Evolutionary conservation across 129 eudicot species (phyloP).

Genomic region (Saussurea involucrata): DNA sequence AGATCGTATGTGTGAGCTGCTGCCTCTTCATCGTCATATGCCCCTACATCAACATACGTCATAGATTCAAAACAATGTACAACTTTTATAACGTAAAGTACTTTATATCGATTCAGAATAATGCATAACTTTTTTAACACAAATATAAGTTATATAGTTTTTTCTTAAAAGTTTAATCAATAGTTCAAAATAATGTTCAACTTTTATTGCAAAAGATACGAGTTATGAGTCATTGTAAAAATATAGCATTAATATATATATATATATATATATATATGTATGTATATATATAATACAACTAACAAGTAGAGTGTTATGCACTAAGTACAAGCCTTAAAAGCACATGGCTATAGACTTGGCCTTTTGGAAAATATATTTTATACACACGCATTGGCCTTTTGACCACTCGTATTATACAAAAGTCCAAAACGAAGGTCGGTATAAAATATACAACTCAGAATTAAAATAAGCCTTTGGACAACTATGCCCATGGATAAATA

Average conservation of each 20-base stretch:
- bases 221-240: not conserved
- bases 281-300: too few species aligned
- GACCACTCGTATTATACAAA: not conserved
- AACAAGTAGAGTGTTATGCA: not conserved
- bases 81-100: not conserved
- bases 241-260: too few species aligned
- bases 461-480: not conserved
- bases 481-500: not conserved
- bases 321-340: not conserved
- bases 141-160: not conserved
- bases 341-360: not conserved
- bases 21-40: constrained; percentile 64
- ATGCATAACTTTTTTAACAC: not conserved
- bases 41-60: constrained; percentile 37
- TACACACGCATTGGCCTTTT: not conserved
- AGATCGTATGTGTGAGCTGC: constrained; percentile 80
- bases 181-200: not conserved
- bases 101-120: not conserved
- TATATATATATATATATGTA: too few species aligned
- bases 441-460: not conserved
- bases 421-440: constrained; percentile 1
- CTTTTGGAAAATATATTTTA: not conserved
- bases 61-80: not conserved
- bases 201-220: not conserved
- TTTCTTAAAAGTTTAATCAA: not conserved